Evolutionary conservation across 768 basidiomycete genomes (phyloP), one percentile per base, ranked within the genome.

Genomic region (Tephrocybe sp.): DNA sequence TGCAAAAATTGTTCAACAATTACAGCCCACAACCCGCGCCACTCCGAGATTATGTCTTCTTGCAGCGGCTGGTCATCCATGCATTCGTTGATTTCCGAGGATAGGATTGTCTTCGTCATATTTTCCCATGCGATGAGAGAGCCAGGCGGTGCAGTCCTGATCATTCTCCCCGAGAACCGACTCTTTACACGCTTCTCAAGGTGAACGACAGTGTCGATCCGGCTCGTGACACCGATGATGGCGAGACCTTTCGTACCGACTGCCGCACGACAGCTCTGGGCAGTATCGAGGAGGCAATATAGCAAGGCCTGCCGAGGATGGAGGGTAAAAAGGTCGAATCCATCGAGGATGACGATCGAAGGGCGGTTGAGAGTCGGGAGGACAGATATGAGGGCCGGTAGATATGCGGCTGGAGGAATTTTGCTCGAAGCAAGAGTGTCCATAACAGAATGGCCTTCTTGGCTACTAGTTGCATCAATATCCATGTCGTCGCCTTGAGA

Each of bases 121-220:
- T 60, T 64, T 11, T 80, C 62, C 75, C 86, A 88, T 15, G 68
- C 68, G 3, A 71, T 66, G 1, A 83, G 51, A 8, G 69, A 70
- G 4, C 69, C 60, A 2, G 86, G 83, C 12, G 88, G 80, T 0
- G 83, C 78, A 5, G 91, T 85, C 39, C 91, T 82, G 48, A 95
- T 75, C 59, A 92, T 89, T 47, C 97, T 78, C 26, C 94, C 92
- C 1, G 95, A 98, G 70, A 98, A 99, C 3, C 97, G 83, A 56
- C 93, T 97, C 69, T 98, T 97, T 42, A 99, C 97, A 36, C 97
- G 79, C 66, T 99, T 99, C 66, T 99, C 97, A 15, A 99, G 75
- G 2, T 89, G 69, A 54, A 90, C 88, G 51, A 98, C 79, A 15
- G 92, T 88, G 60, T 98, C 94, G 19, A 95, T 78, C 8, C 94